Base-by-base conservation (phyloP, 163 green algal genomes). In the Scenedesmus sp. region DNA sequence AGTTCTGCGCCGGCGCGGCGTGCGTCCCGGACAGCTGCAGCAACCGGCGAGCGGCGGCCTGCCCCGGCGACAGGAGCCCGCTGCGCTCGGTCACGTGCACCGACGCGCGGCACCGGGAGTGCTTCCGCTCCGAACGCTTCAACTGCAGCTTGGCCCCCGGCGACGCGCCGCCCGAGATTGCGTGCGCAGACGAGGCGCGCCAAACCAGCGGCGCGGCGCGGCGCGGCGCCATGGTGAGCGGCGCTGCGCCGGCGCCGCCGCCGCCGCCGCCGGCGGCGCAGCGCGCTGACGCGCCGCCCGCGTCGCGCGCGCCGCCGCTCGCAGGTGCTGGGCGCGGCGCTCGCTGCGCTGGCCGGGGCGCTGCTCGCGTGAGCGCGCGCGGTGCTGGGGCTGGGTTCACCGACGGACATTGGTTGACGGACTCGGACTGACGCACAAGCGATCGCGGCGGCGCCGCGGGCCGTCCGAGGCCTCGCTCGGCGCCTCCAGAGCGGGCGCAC, bases 21-120 rank as follows among this genome's bases (percentile, higher is more conserved):
- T 66, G 58, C 33, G 6, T 22, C 18, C 58, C 58, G 29, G 45
- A 66, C 58, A 66, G 14, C 26, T 66, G 58, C 58, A 66, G 28
- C 29, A 31, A 66, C 17, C 29, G 58, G 26, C 26, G 42, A 36
- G 29, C n/a, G 26, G 44, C 28, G 4, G 58, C 58, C 44, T 66
- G 58, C 15, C 31, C 33, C 7, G 33, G 29, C 18, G 58, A 66
- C 58, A 44, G 29, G 5, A 44, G 26, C 26, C 58, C 26, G 39
- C 58, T 66, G 58, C 58, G 58, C 29, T 66, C 58, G 26, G 58
- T 66, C 58, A 7, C 26, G 24, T 66, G 58, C 58, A 31, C 18
- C 13, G 45, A 44, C 15, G 14, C 26, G 1, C 44, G 9, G 29
- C 45, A 48, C 33, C 24, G 15, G 5, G 58, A 66, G 29, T 66